Evolutionary conservation across 352 stramenopile genomes (phyloP).

Genomic region (Halophytophthora batemanensis): DNA sequence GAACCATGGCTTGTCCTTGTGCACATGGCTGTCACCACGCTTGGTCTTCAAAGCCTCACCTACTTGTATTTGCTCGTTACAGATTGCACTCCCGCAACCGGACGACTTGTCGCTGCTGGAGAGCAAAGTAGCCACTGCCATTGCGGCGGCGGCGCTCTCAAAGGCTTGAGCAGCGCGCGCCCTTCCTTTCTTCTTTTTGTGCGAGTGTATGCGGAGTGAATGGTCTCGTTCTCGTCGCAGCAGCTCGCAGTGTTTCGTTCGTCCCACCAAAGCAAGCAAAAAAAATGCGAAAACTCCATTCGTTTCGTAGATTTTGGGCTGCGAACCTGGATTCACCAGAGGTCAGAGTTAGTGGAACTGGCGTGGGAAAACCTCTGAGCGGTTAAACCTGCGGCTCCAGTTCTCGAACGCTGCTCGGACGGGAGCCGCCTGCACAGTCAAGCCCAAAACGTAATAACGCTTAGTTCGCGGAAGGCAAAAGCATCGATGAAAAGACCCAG

Average conservation of each 20-base stretch:
- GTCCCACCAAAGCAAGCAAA: constrained; percentile 1
- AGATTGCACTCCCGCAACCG: constrained; percentile 63
- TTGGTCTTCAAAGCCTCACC: constrained; percentile 7
- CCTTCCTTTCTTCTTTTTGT: constrained; percentile 6
- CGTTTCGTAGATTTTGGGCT: constrained; percentile 9
- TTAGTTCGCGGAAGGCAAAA: constrained; percentile 1
- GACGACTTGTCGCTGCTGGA: constrained; percentile 67
- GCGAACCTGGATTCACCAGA: too few relatives aligned
- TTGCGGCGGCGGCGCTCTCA: constrained; percentile 38
- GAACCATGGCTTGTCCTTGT: neutral
- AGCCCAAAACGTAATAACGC: neutral
- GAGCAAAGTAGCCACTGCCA: constrained; percentile 52
- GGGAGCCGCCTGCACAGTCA: constrained; percentile 20
- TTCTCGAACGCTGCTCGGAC: constrained; percentile 56
- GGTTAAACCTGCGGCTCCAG: constrained; percentile 54
- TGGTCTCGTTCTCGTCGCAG: constrained; percentile 2
- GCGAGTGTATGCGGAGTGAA: constrained; percentile 16
- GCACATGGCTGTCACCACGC: neutral
- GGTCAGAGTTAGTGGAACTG: constrained; percentile 8
- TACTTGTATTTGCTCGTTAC: constrained; percentile 3
- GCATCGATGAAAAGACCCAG: neutral
- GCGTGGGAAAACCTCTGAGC: constrained; percentile 38
- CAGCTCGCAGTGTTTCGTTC: neutral
- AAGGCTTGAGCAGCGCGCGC: constrained; percentile 34
- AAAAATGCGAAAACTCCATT: constrained; percentile 16